A percentile compares a stretch with the other conserved stretches of the same genome.
These are phyloP conservation scores for Globisporangium solare DNA, from an alignment of 352 stramenopile genomes.

Conservation along the genomic window DNA sequence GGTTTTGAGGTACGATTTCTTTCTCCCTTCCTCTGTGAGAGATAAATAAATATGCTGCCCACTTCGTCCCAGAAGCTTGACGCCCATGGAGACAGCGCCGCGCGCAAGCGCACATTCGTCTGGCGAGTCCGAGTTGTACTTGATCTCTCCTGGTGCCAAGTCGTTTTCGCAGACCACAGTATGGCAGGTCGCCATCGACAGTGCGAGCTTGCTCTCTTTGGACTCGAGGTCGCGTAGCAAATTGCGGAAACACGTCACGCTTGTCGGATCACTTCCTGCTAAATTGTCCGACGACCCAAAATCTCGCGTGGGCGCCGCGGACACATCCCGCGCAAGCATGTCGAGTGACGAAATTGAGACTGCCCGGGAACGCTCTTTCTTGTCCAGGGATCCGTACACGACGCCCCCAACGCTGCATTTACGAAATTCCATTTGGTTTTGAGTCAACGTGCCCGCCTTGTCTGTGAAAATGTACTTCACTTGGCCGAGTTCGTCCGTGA, in stretches of 20 bases:
- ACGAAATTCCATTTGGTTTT: conserved; percentile 96
- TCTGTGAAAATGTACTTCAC: conserved; percentile 92
- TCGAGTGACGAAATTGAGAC: conserved; percentile 38
- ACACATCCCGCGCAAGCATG: conserved; percentile 12
- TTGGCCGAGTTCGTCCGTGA: conserved; percentile 92
- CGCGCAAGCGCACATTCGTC: conserved; percentile 91
- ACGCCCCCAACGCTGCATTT: conserved; percentile 89
- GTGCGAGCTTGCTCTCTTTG: conserved; percentile 49
- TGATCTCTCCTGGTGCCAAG: conserved; percentile 28
- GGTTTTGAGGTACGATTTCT: conserved; percentile 56
- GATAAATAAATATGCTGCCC: conserved; percentile 50
- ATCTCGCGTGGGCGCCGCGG: conserved; percentile 4
- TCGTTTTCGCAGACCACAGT: conserved; percentile 81
- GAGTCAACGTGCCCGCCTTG: conserved; percentile 93
- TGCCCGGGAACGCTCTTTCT: conserved; percentile 21
- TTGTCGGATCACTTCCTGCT: conserved; percentile 3
- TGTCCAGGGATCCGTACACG: conserved; percentile 59
- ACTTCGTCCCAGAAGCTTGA: conserved; percentile 68
- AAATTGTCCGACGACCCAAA: background rate
- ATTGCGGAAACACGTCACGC: conserved; percentile 38
- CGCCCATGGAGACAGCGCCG: conserved; percentile 68
- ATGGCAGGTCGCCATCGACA: conserved; percentile 81
- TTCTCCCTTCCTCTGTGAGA: conserved; percentile 50
- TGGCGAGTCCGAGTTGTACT: conserved; percentile 90
- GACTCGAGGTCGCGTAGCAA: conserved; percentile 44